Conservation (phyloP, 805 yeast genomes). For the baker's yeast (Saccharomyces cerevisiae) region DNA sequence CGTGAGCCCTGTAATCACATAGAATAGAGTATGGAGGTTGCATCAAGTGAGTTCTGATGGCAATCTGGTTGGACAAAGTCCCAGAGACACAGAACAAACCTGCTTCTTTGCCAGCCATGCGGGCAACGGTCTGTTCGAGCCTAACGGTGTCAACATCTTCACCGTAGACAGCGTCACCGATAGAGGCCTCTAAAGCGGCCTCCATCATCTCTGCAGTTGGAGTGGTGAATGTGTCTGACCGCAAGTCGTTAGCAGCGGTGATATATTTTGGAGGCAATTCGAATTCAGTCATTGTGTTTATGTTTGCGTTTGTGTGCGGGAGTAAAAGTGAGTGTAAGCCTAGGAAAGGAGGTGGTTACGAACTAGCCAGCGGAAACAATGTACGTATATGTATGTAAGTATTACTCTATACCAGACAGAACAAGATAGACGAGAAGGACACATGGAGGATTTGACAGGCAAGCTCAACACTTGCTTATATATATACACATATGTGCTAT, state of each 20-base stretch:
- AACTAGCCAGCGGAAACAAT: background rate
- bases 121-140: conserved; percentile 57
- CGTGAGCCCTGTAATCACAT: conserved; percentile 82
- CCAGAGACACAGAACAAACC: conserved; percentile 84
- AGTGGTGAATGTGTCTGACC: conserved; percentile 85
- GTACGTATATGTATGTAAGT: background rate
- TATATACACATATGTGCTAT: background rate
- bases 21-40: conserved; percentile 74
- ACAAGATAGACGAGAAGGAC: background rate
- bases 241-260: conserved; percentile 40
- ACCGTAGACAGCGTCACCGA: conserved; percentile 84
- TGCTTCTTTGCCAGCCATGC: conserved; percentile 68
- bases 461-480: background rate
- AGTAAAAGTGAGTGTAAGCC: background rate
- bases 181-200: conserved; percentile 47
- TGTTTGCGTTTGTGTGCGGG: background rate
- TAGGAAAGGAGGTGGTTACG: background rate
- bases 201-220: conserved; percentile 70
- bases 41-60: conserved; percentile 59
- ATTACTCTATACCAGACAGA: background rate
- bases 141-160: conserved; percentile 68
- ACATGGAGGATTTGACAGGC: background rate
- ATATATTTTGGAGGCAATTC: conserved; percentile 24
- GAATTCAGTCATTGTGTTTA: conserved; percentile 11
- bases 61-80: conserved; percentile 84